Evolutionary conservation across 2,329 filamentous ascomycete genomes (phyloP), one percentile per base, ranked within the genome.

Genomic region (Fusarium foetens): DNA sequence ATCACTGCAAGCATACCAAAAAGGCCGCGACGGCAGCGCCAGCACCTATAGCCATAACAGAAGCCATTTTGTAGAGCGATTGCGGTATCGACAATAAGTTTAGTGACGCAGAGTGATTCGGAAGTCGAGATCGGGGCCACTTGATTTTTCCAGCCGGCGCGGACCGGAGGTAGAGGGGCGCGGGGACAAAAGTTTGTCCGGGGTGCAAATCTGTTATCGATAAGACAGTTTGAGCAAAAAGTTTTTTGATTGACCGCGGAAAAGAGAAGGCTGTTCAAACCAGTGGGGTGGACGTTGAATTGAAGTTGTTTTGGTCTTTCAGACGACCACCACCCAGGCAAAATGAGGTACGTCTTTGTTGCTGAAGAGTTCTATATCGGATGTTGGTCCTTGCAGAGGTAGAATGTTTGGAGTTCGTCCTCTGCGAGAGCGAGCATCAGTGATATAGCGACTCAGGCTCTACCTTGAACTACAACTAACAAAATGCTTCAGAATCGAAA

Each of bases 11-110:
- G 70, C 83, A 46, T 83, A 87, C 85, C 58, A 88, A 80, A 71
- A 88, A 88, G 54, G 86, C 86, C 29, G 86, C 85, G 64, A 85
- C 85, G 64, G 86, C 86, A 60, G 84, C 81, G 65, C 86, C 86
- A 48, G 83, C 81, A 71, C 85, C 86, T 68, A 81, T 79, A 74
- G 84, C 85, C 58, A 87, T 79, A 60, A 84, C 79, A 58, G 83
- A 84, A 66, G 83, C 79, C 83, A 85, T 85, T 45, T 72, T 61
- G 35, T 51, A 58, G 35, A 49, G 21, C 17, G 48, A 58, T 51
- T 43, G 35, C 25, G 31, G 25, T 25, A 38, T 66, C 31, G 43
- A 46, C 38, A 51, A 38, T 45, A 68, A 55, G 31, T 60, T 63
- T 64, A 68, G 51, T 63, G 68, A 61, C 42, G 29, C 42, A 55